Conservation (phyloP, 2,329 filamentous ascomycete species). For the Penicillium sp. region DNA sequence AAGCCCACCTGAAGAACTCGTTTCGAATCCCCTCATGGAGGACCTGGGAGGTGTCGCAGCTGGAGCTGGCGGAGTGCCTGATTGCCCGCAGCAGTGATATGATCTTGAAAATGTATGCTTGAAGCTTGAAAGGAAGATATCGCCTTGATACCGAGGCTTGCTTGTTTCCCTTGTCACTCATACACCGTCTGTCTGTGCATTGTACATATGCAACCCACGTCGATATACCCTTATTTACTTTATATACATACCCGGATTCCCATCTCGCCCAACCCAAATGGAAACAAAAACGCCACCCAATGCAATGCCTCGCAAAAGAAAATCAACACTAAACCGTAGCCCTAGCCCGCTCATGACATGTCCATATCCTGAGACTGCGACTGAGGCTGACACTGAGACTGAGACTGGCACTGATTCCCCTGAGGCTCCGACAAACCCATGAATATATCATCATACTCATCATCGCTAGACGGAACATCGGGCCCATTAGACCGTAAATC, state of each 20-base stretch:
- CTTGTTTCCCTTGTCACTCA: not conserved
- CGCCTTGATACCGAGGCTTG: not conserved
- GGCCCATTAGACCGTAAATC: slow-evolving; percentile 2
- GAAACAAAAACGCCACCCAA: slow-evolving; percentile 14
- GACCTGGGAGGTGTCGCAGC: slow-evolving; percentile 73
- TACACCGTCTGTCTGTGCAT: slow-evolving; percentile 19
- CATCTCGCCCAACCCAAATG: not conserved
- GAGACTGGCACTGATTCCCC: slow-evolving; percentile 8
- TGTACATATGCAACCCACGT: slow-evolving; percentile 29
- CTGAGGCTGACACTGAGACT: not conserved
- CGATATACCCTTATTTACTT: slow-evolving; percentile 34
- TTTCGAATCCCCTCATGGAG: slow-evolving; percentile 57
- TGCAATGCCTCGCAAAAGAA: slow-evolving; percentile 12
- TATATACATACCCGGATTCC: not conserved
- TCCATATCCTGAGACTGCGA: slow-evolving; percentile 37
- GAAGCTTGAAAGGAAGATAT: not conserved
- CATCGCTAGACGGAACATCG: slow-evolving; percentile 44
- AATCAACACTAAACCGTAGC: slow-evolving; percentile 3
- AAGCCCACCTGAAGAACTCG: slow-evolving; percentile 82
- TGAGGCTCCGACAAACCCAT: slow-evolving; percentile 58
- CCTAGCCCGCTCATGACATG: slow-evolving; percentile 30
- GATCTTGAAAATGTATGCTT: slow-evolving; percentile 2
- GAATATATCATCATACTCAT: slow-evolving; percentile 64
- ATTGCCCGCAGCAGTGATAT: slow-evolving; percentile 60
- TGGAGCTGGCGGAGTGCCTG: slow-evolving; percentile 54